Evolutionary conservation across 1,139 yeast species (phyloP), one percentile per base, ranked within the genome.

Genomic region (Yamadazyma pseudoaaseri): DNA sequence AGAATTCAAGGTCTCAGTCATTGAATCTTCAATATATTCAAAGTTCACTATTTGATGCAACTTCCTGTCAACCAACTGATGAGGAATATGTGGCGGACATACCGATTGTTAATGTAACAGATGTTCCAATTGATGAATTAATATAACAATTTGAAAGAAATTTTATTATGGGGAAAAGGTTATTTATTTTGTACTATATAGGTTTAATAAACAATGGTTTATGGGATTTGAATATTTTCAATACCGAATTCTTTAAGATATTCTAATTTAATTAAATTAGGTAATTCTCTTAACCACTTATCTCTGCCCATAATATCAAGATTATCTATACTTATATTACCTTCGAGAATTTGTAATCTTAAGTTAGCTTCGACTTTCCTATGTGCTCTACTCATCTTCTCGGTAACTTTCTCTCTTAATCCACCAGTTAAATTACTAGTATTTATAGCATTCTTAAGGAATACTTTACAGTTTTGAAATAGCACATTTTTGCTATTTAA

Each of bases 371-470:
- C 79, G 6, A 61, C 52, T 44, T 65, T 62, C 31, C 62, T 53
- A 48, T 68, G 69, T 23, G 63, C 62, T 30, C 81, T 53, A 10
- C 52, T 52, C 6, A 64, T 41, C 40, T 71, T 74, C 31, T 73
- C 81, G 11, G 56, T 51, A 0, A 55, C 59, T 14, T 66, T 56
- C 45, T 76, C 82, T 33, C 79, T 51, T 25, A 76, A 50, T 0
- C 82, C 81, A 0, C 80, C 81, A 3, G 66, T 49, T 11, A 62
- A 51, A 34, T 68, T 66, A 2, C 81, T 65, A 20, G 62, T 48
- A n/a, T 60, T 65, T 57, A 70, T 54, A 20, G 79, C 75, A 44
- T 64, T 73, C 37, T 68, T 73, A 22, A 74, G 52, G 23, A 74
- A 57, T 3, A 63, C 68, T 30, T 56, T 63, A 25, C 65, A 49